Conservation (phyloP, 345 rosid species). For the Nephelium lappaceum region DNA sequence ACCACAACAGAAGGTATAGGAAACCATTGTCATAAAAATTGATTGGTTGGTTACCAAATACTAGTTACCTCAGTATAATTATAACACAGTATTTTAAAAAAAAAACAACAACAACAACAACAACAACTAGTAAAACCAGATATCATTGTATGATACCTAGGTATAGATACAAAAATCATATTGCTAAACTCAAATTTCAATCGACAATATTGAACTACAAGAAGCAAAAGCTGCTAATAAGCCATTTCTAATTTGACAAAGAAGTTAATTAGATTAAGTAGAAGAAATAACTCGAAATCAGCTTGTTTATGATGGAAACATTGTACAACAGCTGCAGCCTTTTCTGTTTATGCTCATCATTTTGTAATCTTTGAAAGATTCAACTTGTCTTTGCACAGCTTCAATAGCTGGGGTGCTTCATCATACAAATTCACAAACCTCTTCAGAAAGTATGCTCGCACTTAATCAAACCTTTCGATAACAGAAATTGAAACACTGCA, state of each 20-base stretch:
- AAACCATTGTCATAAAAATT: no score
- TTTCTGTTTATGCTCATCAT: neutral
- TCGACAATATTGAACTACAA: no score
- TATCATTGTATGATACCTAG: no score
- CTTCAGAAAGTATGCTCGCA: neutral
- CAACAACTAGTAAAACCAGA: no score
- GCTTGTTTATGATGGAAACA: no score
- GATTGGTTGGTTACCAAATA: no score
- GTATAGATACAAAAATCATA: no score
- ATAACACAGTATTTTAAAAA: no score
- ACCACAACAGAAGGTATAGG: no score
- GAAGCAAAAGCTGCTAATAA: neutral
- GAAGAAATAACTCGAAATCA: neutral
- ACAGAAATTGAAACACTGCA: conserved; percentile 20
- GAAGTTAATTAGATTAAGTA: conserved; percentile 17
- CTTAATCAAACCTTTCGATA: conserved; percentile 25
- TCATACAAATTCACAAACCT: conserved; percentile 19
- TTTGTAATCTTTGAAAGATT: neutral
- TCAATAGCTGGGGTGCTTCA: conserved; percentile 21
- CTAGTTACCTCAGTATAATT: no score
- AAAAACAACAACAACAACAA: no score
- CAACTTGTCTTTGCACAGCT: conserved; percentile 6
- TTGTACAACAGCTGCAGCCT: neutral
- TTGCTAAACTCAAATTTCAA: no score
- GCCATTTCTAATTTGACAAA: neutral